phyloP scores from a whole-genome alignment of 2,329 filamentous ascomycete genomes.

The Botrytis elliptica region DNA sequence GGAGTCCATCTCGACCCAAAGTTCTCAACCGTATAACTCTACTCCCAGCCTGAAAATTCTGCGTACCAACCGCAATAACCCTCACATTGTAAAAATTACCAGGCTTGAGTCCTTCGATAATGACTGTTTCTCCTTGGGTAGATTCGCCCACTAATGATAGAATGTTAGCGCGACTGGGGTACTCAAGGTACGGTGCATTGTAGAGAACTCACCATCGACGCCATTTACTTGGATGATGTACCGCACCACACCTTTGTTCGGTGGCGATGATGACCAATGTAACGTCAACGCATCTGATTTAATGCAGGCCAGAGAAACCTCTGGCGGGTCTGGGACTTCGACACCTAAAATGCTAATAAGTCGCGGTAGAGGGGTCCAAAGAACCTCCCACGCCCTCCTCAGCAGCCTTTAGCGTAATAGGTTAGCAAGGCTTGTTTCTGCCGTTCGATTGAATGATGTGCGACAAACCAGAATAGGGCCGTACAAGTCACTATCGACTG shows the following conservation, averaged over 20 bases:
- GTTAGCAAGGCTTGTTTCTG: constrained; percentile 24
- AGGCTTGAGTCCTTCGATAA: constrained; percentile 84
- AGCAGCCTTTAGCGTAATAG: constrained; percentile 60
- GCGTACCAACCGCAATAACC: constrained; percentile 85
- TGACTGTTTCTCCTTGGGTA: constrained; percentile 76
- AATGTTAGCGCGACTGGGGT: constrained; percentile 7
- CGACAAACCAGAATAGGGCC: constrained; percentile 37
- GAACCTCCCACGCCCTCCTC: constrained; percentile 81
- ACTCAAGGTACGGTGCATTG: background rate
- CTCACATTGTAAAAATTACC: constrained; percentile 91
- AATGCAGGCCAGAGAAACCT: constrained; percentile 88
- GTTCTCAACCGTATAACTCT: constrained; percentile 82
- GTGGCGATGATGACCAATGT: constrained; percentile 78
- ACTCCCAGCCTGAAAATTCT: constrained; percentile 91
- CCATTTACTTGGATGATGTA: constrained; percentile 94
- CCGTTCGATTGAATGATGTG: background rate
- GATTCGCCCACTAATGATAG: constrained; percentile 72
- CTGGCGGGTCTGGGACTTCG: constrained; percentile 86
- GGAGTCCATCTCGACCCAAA: constrained; percentile 61
- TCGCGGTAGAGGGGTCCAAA: constrained; percentile 87
- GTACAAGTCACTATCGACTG: constrained; percentile 39
- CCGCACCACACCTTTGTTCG: constrained; percentile 65
- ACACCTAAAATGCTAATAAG: constrained; percentile 89
- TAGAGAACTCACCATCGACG: constrained; percentile 66
- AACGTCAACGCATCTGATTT: constrained; percentile 83